These are phyloP conservation scores for Cladophialophora exuberans DNA, from an alignment of 2,329 filamentous ascomycete species.

Conservation along the genomic window DNA sequence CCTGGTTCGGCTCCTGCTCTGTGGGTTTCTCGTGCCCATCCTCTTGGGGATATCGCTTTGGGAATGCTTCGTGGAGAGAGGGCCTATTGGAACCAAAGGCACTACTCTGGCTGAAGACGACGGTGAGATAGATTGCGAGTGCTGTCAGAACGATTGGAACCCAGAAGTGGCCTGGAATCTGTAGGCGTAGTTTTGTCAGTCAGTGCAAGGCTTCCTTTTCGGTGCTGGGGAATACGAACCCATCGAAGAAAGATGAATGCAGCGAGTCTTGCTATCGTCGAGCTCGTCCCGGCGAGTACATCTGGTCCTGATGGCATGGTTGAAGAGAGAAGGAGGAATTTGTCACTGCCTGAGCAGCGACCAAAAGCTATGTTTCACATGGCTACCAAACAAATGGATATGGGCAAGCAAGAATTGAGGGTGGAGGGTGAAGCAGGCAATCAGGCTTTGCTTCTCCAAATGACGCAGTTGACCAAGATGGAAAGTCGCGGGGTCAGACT, in stretches of 20 bases:
- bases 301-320: slow-evolving; percentile 41
- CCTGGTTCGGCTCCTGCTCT: slow-evolving; percentile 45
- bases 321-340: slow-evolving; percentile 7
- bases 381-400: slow-evolving; percentile 3
- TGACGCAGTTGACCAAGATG: background rate
- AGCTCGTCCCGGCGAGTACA: slow-evolving; percentile 42
- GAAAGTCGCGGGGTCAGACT: background rate
- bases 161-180: slow-evolving; percentile 46
- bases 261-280: slow-evolving; percentile 40
- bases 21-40: slow-evolving; percentile 31
- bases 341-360: slow-evolving; percentile 26
- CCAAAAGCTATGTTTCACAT: slow-evolving; percentile 12
- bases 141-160: slow-evolving; percentile 45
- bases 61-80: slow-evolving; percentile 25
- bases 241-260: slow-evolving; percentile 50
- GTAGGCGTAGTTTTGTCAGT: no score
- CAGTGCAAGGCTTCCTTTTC: background rate
- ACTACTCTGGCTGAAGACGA: slow-evolving; percentile 34
- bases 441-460: background rate
- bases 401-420: background rate
- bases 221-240: slow-evolving; percentile 37
- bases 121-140: slow-evolving; percentile 50
- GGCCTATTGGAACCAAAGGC: slow-evolving; percentile 25
- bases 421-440: slow-evolving; percentile 13
- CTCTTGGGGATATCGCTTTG: slow-evolving; percentile 20